Percentiles rank a stretch among this genome's conserved stretches.
These are phyloP conservation scores for Boletus sensibilis DNA, from an alignment of 768 basidiomycete species.

Conservation along the genomic window DNA sequence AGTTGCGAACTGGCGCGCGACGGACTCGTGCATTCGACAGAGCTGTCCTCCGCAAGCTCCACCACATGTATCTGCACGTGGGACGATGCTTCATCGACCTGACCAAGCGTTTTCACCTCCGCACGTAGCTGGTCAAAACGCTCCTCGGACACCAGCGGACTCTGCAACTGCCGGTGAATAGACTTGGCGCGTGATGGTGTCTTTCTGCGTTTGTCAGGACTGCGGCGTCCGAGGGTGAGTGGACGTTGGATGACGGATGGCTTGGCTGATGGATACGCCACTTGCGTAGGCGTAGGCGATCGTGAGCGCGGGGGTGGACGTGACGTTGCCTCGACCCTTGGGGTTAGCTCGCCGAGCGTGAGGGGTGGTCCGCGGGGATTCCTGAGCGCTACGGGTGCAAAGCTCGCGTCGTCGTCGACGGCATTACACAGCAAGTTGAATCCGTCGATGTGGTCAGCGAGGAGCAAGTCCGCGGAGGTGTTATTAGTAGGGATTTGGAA, in stretches of 20 bases:
- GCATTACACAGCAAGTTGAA: slow-evolving; percentile 39
- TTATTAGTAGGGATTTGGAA: slow-evolving; percentile 50
- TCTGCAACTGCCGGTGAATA: neutral
- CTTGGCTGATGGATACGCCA: slow-evolving; percentile 16
- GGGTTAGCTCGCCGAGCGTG: slow-evolving; percentile 43
- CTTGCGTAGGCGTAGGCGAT: slow-evolving; percentile 10
- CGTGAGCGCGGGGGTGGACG: slow-evolving; percentile 1
- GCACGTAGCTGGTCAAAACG: slow-evolving; percentile 21
- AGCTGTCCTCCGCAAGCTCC: neutral
- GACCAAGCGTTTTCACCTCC: slow-evolving; percentile 18
- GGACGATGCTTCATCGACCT: slow-evolving; percentile 2
- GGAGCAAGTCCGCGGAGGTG: slow-evolving; percentile 32
- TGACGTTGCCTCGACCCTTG: slow-evolving; percentile 29
- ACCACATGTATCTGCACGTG: slow-evolving; percentile 3
- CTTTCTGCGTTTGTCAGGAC: slow-evolving; percentile 14
- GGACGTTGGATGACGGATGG: slow-evolving; percentile 7
- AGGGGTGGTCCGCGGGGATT: slow-evolving; percentile 33
- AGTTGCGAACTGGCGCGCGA: neutral
- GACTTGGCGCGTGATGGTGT: slow-evolving; percentile 2
- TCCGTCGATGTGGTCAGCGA: slow-evolving; percentile 41
- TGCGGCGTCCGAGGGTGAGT: slow-evolving; percentile 14
- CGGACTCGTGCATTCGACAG: neutral
- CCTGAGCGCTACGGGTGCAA: slow-evolving; percentile 33
- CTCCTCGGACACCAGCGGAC: slow-evolving; percentile 28
- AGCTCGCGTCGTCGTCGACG: slow-evolving; percentile 35